Evolutionary conservation across 2,329 filamentous ascomycete genomes (phyloP).

Genomic region (Colletotrichum navitas): DNA sequence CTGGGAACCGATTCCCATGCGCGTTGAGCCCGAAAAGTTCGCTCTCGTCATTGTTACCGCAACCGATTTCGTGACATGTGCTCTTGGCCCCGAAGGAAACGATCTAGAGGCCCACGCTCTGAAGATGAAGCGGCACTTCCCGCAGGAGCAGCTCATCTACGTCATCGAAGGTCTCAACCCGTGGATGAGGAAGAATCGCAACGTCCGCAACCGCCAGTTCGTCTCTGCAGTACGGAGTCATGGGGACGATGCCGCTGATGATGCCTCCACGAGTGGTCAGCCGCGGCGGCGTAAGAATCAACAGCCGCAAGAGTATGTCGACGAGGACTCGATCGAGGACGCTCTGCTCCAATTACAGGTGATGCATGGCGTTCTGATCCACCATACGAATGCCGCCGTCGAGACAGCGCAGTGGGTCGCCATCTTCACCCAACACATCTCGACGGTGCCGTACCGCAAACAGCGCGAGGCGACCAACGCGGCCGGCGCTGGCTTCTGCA

Average conservation of each 20-base stretch:
- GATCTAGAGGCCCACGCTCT: slow-evolving; percentile 71
- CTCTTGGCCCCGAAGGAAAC: slow-evolving; percentile 59
- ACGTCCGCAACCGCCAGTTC: slow-evolving; percentile 76
- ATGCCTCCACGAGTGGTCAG: slow-evolving; percentile 45
- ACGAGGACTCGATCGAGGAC: slow-evolving; percentile 78
- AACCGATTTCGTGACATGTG: slow-evolving; percentile 74
- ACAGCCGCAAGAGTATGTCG: slow-evolving; percentile 63
- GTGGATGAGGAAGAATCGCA: slow-evolving; percentile 78
- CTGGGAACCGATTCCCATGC: slow-evolving; percentile 73
- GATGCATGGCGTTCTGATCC: slow-evolving; percentile 73
- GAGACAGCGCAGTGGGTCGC: slow-evolving; percentile 81
- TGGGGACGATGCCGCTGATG: slow-evolving; percentile 45
- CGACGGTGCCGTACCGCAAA: slow-evolving; percentile 78
- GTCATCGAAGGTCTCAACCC: slow-evolving; percentile 76
- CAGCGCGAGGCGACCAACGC: slow-evolving; percentile 61
- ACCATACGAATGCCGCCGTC: slow-evolving; percentile 71
- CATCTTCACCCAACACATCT: slow-evolving; percentile 83
- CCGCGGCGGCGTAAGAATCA: slow-evolving; percentile 57
- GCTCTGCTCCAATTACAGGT: slow-evolving; percentile 79
- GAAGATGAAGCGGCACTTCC: slow-evolving; percentile 66
- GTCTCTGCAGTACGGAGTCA: slow-evolving; percentile 70
- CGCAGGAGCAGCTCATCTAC: slow-evolving; percentile 71
- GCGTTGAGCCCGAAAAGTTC: slow-evolving; percentile 69
- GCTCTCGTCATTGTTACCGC: slow-evolving; percentile 73
- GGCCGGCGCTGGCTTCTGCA: slow-evolving; percentile 77